phyloP scores from a whole-genome alignment of 306 rosid genomes.

The Abrus pulchellus region DNA sequence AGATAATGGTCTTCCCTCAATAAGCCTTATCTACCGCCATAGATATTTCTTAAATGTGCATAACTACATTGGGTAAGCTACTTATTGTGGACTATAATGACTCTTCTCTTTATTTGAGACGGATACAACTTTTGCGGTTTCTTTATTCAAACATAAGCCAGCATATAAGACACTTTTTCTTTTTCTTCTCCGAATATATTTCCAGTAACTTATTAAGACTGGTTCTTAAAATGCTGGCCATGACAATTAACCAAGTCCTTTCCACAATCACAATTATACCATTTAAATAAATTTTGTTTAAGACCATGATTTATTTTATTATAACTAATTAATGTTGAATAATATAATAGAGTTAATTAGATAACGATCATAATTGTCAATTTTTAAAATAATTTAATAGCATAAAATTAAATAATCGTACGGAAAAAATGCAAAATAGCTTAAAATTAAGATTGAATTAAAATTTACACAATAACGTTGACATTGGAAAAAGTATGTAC shows the following conservation, averaged over 20 bases:
- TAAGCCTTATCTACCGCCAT: slow-evolving; percentile 38
- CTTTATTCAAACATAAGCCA: background rate
- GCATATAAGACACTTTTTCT: background rate
- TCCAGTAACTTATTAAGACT: background rate
- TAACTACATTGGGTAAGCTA: slow-evolving; percentile 52
- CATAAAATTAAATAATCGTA: background rate
- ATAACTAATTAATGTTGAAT: background rate
- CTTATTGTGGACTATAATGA: slow-evolving; percentile 50
- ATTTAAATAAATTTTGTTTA: background rate
- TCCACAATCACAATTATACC: background rate
- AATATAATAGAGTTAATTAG: background rate
- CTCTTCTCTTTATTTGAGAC: slow-evolving; percentile 12
- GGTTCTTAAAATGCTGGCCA: background rate
- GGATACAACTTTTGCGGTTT: background rate
- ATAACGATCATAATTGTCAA: background rate
- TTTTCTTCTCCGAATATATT: background rate
- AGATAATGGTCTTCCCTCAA: background rate
- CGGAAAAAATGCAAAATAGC: background rate
- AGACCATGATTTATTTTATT: background rate
- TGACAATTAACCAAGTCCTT: background rate
- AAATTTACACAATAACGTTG: background rate
- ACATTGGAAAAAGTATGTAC: background rate
- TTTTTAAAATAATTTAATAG: background rate
- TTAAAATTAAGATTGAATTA: background rate
- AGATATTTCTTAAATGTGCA: slow-evolving; percentile 49